Base-by-base conservation (phyloP, 1,284 basidiomycete species). In the Heliocybe sulcata region DNA sequence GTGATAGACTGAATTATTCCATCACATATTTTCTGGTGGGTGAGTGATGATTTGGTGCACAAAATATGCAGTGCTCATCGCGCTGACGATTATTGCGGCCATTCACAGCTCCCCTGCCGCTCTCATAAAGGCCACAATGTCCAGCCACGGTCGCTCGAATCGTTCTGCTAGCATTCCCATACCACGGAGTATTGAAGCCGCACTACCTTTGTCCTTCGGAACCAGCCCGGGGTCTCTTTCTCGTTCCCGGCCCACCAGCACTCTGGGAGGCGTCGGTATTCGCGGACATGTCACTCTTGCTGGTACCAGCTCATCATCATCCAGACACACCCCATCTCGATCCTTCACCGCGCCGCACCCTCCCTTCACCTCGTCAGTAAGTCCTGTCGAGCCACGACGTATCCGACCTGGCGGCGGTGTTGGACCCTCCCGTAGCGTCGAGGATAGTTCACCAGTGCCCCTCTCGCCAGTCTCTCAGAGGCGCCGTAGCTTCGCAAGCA, bases 131-230 rank as follows among this genome's bases (percentile, higher is more conserved):
- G 27, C 19, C 38, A 35, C 47, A 20, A 49, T 49, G 47, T 49
- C 47, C 6, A 49, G 27, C n/a, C 47, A 49, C 27, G 23, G 23
- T 22, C 47, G 47, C 11, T 29, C 22, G 14, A 49, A 26, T 22
- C 47, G 47, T 14, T 49, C 47, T 29, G 23, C 27, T n/a, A 49
- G 47, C 20, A 49, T 49, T 16, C 47, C 47, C 22, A 49, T 49
- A 26, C 47, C 47, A 9, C 23, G 47, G 25, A 29, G 8, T 20
- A 42, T 42, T 20, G 38, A 42, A 20, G 38, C 8, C 19, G 38
- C 38, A 16, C 38, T 42, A n/a, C 38, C 38, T 20, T 20, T 42
- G 38, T n/a, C 38, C 16, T 42, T 42, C 19, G 38, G 38, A 16
- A 42, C 19, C 16, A 42, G 38, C 38, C 38, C 38, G 16, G 38